Percentiles rank a stretch among this genome's conserved stretches.
These are phyloP conservation scores for Polysphondylium violaceum DNA, from an alignment of 78 protist species.

Conservation along the genomic window DNA sequence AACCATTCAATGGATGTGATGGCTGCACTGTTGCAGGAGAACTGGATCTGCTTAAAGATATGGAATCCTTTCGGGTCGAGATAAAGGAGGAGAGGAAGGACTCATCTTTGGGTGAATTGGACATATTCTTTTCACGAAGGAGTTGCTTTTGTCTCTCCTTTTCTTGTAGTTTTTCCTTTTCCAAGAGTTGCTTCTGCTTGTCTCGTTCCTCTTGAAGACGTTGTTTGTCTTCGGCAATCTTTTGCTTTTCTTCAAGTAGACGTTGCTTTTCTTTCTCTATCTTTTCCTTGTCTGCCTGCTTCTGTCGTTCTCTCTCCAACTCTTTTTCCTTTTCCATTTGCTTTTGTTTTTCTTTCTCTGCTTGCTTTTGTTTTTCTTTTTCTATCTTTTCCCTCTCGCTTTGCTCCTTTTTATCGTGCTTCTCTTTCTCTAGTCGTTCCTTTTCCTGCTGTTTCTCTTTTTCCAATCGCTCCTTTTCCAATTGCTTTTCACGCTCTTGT, in stretches of 20 bases:
- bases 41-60: neutral
- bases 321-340: neutral
- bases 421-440: neutral
- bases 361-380: neutral
- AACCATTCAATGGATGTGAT: neutral
- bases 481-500: constrained; percentile 1
- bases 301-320: constrained; percentile 3
- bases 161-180: constrained; percentile 19
- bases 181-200: constrained; percentile 29
- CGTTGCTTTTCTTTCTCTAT: neutral
- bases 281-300: neutral
- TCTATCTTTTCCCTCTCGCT: neutral
- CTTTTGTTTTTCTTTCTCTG: constrained; percentile 16
- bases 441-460: constrained; percentile 1
- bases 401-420: neutral
- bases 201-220: constrained; percentile 10
- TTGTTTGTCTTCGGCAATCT: neutral
- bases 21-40: neutral
- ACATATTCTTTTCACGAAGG: neutral
- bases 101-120: neutral
- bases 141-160: constrained; percentile 30
- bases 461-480: neutral
- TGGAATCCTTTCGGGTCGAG: neutral
- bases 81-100: neutral
- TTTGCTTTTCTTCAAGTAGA: neutral